Base-by-base conservation (phyloP, 2,329 filamentous ascomycete species). In the Scedosporium boydii region DNA sequence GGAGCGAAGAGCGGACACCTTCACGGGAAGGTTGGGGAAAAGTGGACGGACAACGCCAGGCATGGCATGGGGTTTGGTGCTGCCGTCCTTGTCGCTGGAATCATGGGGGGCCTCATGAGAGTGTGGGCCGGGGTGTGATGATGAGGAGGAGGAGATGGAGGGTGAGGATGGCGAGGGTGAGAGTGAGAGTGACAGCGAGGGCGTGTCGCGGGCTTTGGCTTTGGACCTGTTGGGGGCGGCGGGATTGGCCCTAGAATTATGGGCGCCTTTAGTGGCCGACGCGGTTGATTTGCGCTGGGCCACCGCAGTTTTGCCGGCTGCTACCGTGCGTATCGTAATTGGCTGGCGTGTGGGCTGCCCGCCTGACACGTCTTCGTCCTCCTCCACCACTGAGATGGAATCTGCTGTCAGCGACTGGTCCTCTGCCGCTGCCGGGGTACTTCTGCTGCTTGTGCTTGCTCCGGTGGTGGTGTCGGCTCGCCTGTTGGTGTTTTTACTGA, bases 11-110 rank as follows among this genome's bases (percentile, higher is more conserved):
- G 34, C 53, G 3, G 57, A 56, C 12, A 34, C 23, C 57, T 63
- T 67, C 61, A 66, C 63, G 46, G 69, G 66, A 63, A 70, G 63
- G 61, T 71, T 73, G 65, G 74, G 69, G 60, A 74, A 72, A 61
- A 72, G 65, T 46, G 60, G 67, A 63, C 71, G 66, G 66, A 77
- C 67, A 66, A 73, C 70, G 66, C 76, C 76, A 64, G 76, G 75
- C 76, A 77, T 77, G 68, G 69, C 59, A 61, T 51, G 27, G 59
- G 59, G 34, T 56, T 42, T 27, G 48, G 29, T 21, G 48, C 18
- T 26, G n/a, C 46, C 38, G 46, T 34, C 48, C 29, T 38, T 48
- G 21, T 59, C 38, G 26, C 18, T 73, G 70, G 69, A 70, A 67
- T 73, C 70, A 66, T 64, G 66, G 56, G 60, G 23, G 10, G 29